phyloP scores from a whole-genome alignment of 2,329 filamentous ascomycete genomes.

The Scleromitrula shiraiana region DNA sequence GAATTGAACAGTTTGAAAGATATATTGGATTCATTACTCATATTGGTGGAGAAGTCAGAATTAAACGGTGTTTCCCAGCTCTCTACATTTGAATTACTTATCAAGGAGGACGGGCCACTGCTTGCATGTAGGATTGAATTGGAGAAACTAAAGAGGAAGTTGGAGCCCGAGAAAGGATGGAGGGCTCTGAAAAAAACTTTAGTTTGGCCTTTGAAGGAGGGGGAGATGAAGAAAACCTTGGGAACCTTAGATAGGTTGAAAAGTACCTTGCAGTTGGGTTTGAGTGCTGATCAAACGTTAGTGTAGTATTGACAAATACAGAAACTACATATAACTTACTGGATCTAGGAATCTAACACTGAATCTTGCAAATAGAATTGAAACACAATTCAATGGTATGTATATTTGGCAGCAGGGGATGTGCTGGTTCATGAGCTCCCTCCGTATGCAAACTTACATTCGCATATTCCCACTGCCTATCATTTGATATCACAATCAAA shows the following conservation, averaged over 20 bases:
- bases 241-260: conserved; percentile 16
- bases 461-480: too few species aligned
- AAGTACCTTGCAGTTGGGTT: conserved; percentile 15
- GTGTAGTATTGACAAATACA: neutral
- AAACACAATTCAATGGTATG: conserved; percentile 13
- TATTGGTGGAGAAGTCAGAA: conserved; percentile 13
- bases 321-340: neutral
- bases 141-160: conserved; percentile 10
- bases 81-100: conserved; percentile 12
- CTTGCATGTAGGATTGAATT: conserved; percentile 14
- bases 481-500: too few species aligned
- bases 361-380: conserved; percentile 13
- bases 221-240: conserved; percentile 13
- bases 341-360: conserved; percentile 7
- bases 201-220: conserved; percentile 18
- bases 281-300: conserved; percentile 18
- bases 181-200: conserved; percentile 12
- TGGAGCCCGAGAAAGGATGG: conserved; percentile 16
- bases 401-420: neutral
- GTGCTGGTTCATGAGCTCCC: too few species aligned
- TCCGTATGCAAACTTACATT: too few species aligned
- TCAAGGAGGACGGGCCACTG: conserved; percentile 13
- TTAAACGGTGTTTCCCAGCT: conserved; percentile 3
- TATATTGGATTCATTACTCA: conserved; percentile 16
- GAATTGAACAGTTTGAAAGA: conserved; percentile 16